Conservation (phyloP, 371 early-diverging fungal genomes). For the Chytridium lagenaria region DNA sequence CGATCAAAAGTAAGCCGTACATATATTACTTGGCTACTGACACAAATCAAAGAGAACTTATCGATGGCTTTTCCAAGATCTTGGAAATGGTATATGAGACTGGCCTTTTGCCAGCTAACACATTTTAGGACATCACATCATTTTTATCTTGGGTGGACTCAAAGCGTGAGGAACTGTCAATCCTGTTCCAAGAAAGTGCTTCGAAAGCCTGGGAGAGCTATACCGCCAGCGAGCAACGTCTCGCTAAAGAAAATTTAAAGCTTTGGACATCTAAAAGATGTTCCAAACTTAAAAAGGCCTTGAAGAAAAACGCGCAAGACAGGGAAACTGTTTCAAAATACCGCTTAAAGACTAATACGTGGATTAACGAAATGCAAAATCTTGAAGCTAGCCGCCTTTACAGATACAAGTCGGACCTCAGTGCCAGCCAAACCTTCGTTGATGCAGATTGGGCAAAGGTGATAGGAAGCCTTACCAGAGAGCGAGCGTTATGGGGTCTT, state of each 20-base stretch:
- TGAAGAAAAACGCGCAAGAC: slow-evolving; percentile 19
- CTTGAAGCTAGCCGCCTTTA: slow-evolving; percentile 65
- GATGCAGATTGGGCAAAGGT: slow-evolving; percentile 71
- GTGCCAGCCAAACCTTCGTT: slow-evolving; percentile 66
- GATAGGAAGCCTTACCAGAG: slow-evolving; percentile 55
- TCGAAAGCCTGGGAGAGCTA: slow-evolving; percentile 68
- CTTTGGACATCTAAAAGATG: slow-evolving; percentile 56
- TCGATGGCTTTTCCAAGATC: slow-evolving; percentile 67
- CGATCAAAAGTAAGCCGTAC: slow-evolving; percentile 35
- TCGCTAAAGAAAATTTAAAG: slow-evolving; percentile 63
- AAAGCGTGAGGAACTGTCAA: slow-evolving; percentile 56
- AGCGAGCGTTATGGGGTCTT: slow-evolving; percentile 71
- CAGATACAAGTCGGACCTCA: slow-evolving; percentile 69
- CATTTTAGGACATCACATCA: slow-evolving; percentile 56
- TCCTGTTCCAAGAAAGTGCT: slow-evolving; percentile 61
- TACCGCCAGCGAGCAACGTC: slow-evolving; percentile 59
- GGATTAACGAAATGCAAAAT: slow-evolving; percentile 69
- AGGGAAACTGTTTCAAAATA: slow-evolving; percentile 56
- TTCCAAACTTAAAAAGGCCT: slow-evolving; percentile 62
- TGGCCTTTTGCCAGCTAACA: background rate
- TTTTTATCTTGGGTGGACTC: slow-evolving; percentile 65
- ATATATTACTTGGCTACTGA: background rate
- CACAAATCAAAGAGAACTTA: slow-evolving; percentile 57
- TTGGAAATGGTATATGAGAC: slow-evolving; percentile 49
- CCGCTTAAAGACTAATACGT: slow-evolving; percentile 57